Evolutionary conservation across 306 rosid genomes (phyloP), one percentile per base, ranked within the genome.

Genomic region (Malus fusca): DNA sequence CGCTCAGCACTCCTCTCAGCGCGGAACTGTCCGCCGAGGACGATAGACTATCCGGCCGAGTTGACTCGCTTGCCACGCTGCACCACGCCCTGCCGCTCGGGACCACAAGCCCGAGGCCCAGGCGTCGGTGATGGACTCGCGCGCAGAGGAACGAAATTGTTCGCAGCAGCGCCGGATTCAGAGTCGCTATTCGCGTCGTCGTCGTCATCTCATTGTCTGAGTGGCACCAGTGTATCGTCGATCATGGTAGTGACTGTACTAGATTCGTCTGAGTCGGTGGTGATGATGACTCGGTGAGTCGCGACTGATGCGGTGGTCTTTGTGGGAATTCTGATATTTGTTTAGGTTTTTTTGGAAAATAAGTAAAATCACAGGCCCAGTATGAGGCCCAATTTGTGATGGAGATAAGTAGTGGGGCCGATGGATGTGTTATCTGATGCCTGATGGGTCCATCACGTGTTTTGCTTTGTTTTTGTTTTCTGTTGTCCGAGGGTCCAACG

Each of bases 171-270:
- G 81, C 74, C 55, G 91, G 84, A 19, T 61, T 73, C 31, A 73
- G 43, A 71, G 87, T 73, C 33, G 89, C 91, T 97, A 95, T 89
- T 30, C 52, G 11, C 51, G 44, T n/a, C 21, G 48, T 52, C 51
- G 68, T n/a, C 21, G 48, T 53, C 28, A 14, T 58, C 75, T 53
- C 61, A 69, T 30, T 12, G 68, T 21, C 71, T 77, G 68, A 77
- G 79, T 46, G 75, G 76, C 71, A 59, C 59, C 53, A 37, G 78
- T 43, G 44, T 25, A 18, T 30, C 58, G 51, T 61, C 64, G 75
- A 71, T 62, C 80, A 37, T 55, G 66, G 75, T 33, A 55, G 72
- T 4, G 8, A 66, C 52, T 60, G 8, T 19, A 12, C n/a, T 40
- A 4, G 28, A 26, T 8, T 12, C 55, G 63, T 13, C 55, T 2